A percentile compares a stretch with the other conserved stretches of the same genome.
These are phyloP conservation scores for Harringtonia aguacate DNA, from an alignment of 2,329 filamentous ascomycete genomes.

Conservation along the genomic window DNA sequence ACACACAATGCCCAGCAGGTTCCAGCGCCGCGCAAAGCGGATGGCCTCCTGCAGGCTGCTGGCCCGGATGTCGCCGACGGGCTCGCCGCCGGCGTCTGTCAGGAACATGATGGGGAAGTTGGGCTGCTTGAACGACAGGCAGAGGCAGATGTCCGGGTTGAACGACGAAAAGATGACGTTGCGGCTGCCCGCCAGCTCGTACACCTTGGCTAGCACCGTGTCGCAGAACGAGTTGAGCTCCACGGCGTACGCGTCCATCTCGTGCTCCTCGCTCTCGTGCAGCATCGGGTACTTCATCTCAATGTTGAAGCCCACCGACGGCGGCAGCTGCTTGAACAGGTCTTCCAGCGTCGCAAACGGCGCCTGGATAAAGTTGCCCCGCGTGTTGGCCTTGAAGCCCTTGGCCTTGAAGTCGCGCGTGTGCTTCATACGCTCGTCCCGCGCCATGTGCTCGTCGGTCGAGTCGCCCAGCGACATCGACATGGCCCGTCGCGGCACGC, in stretches of 20 bases:
- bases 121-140: constrained; percentile 93
- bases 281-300: constrained; percentile 98
- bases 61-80: constrained; percentile 80
- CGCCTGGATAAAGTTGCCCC: constrained; percentile 89
- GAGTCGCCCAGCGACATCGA: constrained; percentile 37
- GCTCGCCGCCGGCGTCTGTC: constrained; percentile 72
- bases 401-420: constrained; percentile 90
- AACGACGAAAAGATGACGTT: constrained; percentile 97
- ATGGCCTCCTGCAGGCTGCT: constrained; percentile 91
- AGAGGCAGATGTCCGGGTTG: constrained; percentile 91
- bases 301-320: constrained; percentile 88
- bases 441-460: constrained; percentile 15
- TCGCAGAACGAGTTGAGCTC: constrained; percentile 96
- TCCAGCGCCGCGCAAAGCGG: constrained; percentile 90
- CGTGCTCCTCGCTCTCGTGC: constrained; percentile 85
- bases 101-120: constrained; percentile 93
- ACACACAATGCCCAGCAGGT: constrained; percentile 81
- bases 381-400: constrained; percentile 90
- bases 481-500: constrained; percentile 35
- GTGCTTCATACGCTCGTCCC: constrained; percentile 88
- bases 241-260: constrained; percentile 93
- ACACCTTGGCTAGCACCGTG: constrained; percentile 81
- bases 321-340: constrained; percentile 75
- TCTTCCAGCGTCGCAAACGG: constrained; percentile 94
- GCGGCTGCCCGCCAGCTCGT: constrained; percentile 69